phyloP scores from a whole-genome alignment of 345 rosid genomes.

The Gossypium bickii region DNA sequence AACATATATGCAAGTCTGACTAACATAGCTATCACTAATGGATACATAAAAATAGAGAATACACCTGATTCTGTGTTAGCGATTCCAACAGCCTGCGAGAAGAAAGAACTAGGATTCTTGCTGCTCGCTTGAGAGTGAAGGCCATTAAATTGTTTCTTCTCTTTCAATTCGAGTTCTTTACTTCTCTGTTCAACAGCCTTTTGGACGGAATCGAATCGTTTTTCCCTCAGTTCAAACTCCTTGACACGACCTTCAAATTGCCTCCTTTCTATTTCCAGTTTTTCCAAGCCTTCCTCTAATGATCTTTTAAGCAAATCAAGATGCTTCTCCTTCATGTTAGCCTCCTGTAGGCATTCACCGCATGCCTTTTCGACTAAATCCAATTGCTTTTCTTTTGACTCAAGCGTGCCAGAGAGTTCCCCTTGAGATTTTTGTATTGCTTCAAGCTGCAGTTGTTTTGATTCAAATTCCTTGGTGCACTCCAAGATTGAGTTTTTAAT shows the following conservation, averaged over 20 bases:
- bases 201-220: not conserved
- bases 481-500: constrained; percentile 14
- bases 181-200: constrained; percentile 15
- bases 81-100: not conserved
- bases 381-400: constrained; percentile 14
- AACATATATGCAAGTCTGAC: not conserved
- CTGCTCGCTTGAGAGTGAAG: not conserved
- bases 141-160: constrained; percentile 5
- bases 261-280: not conserved
- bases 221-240: constrained; percentile 31
- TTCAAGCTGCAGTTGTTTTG: constrained; percentile 4
- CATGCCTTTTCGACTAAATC: not conserved
- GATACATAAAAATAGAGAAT: not conserved
- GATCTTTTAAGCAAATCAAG: constrained; percentile 20
- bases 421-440: not conserved
- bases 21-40: not conserved
- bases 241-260: constrained; percentile 9
- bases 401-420: not conserved
- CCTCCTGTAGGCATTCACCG: constrained; percentile 13
- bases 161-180: constrained; percentile 19
- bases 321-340: constrained; percentile 24
- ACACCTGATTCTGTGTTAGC: constrained; percentile 4
- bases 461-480: constrained; percentile 7
- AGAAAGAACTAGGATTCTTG: not conserved
- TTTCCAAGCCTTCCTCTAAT: constrained; percentile 1